A percentile compares a stretch with the other conserved stretches of the same genome.
phyloP scores from a whole-genome alignment of 805 yeast species.

The Metschnikowia cubensis region DNA sequence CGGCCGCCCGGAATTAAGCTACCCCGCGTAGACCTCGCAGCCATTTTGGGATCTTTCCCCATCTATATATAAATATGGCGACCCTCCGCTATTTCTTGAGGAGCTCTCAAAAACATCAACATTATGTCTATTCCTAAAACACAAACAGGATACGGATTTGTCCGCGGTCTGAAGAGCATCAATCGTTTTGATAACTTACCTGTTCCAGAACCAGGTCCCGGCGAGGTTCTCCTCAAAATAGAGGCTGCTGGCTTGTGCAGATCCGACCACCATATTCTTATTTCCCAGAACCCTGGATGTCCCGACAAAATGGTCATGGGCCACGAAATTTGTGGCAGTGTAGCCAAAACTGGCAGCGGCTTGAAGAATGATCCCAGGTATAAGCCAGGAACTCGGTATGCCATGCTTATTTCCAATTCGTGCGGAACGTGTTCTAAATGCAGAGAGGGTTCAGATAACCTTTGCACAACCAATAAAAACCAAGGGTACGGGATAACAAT shows the following conservation, averaged over 20 bases:
- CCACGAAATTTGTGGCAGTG: slow-evolving; percentile 41
- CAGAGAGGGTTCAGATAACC: slow-evolving; percentile 32
- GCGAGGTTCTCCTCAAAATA: slow-evolving; percentile 33
- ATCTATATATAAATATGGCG: background rate
- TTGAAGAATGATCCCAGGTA: slow-evolving; percentile 23
- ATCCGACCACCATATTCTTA: slow-evolving; percentile 39
- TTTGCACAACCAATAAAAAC: slow-evolving; percentile 18
- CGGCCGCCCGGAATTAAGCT: background rate
- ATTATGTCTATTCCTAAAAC: slow-evolving; percentile 23
- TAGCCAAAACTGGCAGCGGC: slow-evolving; percentile 29
- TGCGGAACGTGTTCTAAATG: slow-evolving; percentile 37
- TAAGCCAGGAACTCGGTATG: slow-evolving; percentile 28
- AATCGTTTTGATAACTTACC: slow-evolving; percentile 27
- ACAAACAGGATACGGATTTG: slow-evolving; percentile 33
- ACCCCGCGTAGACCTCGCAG: background rate
- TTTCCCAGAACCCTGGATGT: slow-evolving; percentile 10
- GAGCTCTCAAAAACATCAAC: background rate
- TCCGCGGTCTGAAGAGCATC: slow-evolving; percentile 24
- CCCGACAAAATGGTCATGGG: slow-evolving; percentile 40
- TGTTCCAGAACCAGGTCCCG: slow-evolving; percentile 26
- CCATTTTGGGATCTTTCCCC: background rate
- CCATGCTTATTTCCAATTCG: slow-evolving; percentile 25
- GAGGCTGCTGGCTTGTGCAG: slow-evolving; percentile 44
- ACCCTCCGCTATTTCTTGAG: background rate
- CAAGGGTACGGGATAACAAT: slow-evolving; percentile 32